phyloP scores from a whole-genome alignment of 2,329 filamentous ascomycete species.

The Trichoderma pleuroti region DNA sequence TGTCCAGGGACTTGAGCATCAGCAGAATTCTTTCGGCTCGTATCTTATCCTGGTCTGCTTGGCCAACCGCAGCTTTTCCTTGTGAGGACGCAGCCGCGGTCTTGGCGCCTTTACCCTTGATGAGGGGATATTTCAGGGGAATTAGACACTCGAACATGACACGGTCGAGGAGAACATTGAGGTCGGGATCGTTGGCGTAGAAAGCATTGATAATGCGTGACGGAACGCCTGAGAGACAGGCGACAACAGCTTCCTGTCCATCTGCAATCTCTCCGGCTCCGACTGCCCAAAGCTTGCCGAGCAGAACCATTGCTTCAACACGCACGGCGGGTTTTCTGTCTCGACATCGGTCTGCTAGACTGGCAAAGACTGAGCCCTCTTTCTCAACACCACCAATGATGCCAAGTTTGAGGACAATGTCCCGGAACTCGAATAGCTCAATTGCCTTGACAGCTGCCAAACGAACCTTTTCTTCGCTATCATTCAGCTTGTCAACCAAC shows the following conservation, averaged over 20 bases:
- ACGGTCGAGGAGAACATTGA: slow-evolving; percentile 79
- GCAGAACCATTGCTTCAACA: slow-evolving; percentile 77
- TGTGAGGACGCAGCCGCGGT: slow-evolving; percentile 55
- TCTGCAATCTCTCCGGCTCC: slow-evolving; percentile 81
- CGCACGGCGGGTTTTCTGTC: slow-evolving; percentile 81
- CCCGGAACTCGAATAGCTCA: slow-evolving; percentile 72
- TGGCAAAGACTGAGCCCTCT: slow-evolving; percentile 72
- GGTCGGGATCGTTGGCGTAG: slow-evolving; percentile 84
- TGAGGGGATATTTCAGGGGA: slow-evolving; percentile 79
- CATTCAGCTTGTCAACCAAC: slow-evolving; percentile 76
- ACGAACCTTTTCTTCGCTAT: slow-evolving; percentile 87
- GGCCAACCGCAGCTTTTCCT: slow-evolving; percentile 37
- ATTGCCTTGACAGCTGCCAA: slow-evolving; percentile 84
- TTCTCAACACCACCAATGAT: slow-evolving; percentile 70
- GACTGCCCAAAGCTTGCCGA: slow-evolving; percentile 91
- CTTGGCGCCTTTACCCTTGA: slow-evolving; percentile 59
- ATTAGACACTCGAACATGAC: slow-evolving; percentile 84
- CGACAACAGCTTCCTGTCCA: slow-evolving; percentile 71
- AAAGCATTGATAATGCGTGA: slow-evolving; percentile 81
- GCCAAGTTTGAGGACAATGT: slow-evolving; percentile 79
- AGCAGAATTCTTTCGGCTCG: slow-evolving; percentile 81
- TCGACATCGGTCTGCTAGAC: slow-evolving; percentile 81
- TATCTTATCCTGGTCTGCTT: slow-evolving; percentile 69
- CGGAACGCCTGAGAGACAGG: slow-evolving; percentile 77
- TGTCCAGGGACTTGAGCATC: slow-evolving; percentile 73